Evolutionary conservation across 2,329 filamentous ascomycete species (phyloP), one percentile per base, ranked within the genome.

Genomic region (Scopulariopsis brevicaulis): DNA sequence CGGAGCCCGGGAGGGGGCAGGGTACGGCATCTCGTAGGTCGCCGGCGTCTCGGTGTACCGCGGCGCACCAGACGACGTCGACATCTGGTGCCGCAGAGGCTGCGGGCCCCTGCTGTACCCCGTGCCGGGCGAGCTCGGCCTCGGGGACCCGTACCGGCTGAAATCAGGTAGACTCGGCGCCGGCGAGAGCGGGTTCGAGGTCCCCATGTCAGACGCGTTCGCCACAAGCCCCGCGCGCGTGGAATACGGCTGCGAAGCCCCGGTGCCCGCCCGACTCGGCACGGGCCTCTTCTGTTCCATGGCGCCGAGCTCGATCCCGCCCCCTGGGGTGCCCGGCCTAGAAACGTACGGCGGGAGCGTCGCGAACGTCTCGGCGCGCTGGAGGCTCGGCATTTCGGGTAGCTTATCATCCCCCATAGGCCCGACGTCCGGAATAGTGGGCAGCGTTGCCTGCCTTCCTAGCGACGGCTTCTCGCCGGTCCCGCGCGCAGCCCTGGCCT

Each of bases 371-470:
- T 86, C 82, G 60, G 76, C 81, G 60, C 84, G 78, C 58, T 75
- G 76, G 18, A 86, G 65, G 64, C 74, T 73, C n/a, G 83, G 83
- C 80, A 83, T 84, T 54, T 70, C 70, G 55, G 79, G 78, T 60
- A 81, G 74, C 64, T 77, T 78, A 62, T 84, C 77, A 55, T 68
- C 70, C 34, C 72, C 71, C 37, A 60, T 6, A 14, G 62, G 63
- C 7, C 63, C 64, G 35, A 77, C 60, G 55, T 79, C 73, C 56
- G 79, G 74, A 8, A 89, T 64, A 5, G 77, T 78, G 1, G 87
- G 90, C 7, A 93, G 67, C 0, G 89, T 91, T n/a, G 84, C 83
- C 64, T 84, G 78, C 59, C 82, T 76, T 48, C 78, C 76, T 32
- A 77, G 63, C 1, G 72, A 70, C 24, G 73, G 66, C 61, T 78